A percentile compares a stretch with the other conserved stretches of the same genome.
phyloP scores from a whole-genome alignment of 2,329 filamentous ascomycete species.

The Hypocrella siamensis region DNA sequence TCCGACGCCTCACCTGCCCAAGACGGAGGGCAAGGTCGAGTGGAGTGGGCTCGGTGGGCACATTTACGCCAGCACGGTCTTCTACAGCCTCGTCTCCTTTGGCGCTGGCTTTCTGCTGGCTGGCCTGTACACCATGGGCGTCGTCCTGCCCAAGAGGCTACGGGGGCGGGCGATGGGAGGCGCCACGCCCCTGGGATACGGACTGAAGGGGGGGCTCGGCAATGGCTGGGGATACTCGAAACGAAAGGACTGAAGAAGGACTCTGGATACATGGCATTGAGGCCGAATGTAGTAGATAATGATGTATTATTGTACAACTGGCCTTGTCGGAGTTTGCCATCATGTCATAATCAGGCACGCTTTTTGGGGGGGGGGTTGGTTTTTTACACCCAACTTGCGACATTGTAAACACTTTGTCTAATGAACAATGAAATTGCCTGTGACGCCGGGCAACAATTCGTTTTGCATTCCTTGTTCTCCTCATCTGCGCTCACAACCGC shows the following conservation, averaged over 20 bases:
- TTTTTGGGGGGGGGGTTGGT: too few species aligned
- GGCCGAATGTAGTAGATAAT: too few species aligned
- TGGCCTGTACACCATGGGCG: conserved; percentile 44
- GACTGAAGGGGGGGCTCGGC: conserved; percentile 30
- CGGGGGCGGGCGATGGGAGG: conserved; percentile 35
- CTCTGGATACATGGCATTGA: background rate
- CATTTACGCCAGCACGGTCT: conserved; percentile 46
- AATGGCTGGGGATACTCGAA: conserved; percentile 47
- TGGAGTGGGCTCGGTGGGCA: conserved; percentile 51
- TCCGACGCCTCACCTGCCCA: conserved; percentile 54
- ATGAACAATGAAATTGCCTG: too few species aligned
- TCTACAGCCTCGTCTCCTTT: conserved; percentile 45
- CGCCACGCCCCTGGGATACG: conserved; percentile 41
- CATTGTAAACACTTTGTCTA: too few species aligned
- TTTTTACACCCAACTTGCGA: too few species aligned
- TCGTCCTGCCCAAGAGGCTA: conserved; percentile 38
- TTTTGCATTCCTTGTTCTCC: background rate
- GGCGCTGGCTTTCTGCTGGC: conserved; percentile 36
- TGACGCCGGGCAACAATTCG: background rate
- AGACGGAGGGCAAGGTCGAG: conserved; percentile 47
- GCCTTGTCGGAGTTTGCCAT: too few species aligned
- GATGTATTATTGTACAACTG: too few species aligned
- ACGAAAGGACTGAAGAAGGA: conserved; percentile 13
- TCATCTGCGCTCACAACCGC: conserved; percentile 20
- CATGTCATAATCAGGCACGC: too few species aligned